Conservation (phyloP, 495 filamentous ascomycete species). For the Amniculicola lignicola region DNA sequence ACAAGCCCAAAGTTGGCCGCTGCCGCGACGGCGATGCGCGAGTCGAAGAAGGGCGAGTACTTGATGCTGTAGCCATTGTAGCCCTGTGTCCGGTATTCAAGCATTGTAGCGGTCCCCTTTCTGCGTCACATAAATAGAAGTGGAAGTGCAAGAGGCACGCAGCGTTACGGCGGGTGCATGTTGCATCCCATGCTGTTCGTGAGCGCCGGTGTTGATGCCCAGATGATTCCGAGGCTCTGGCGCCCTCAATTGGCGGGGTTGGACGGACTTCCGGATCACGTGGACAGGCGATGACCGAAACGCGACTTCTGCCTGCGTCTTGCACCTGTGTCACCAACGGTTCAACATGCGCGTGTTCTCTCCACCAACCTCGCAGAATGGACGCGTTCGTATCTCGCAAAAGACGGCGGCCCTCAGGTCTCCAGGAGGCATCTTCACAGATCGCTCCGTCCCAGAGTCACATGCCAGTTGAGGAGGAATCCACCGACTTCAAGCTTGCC, state of each 20-base stretch:
- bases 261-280: not conserved
- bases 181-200: too few relatives aligned
- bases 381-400: conserved; percentile 59
- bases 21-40: conserved; percentile 79
- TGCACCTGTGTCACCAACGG: too few relatives aligned
- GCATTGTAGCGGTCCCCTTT: too few relatives aligned
- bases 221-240: too few relatives aligned
- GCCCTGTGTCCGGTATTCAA: conserved; percentile 87
- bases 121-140: too few relatives aligned
- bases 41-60: conserved; percentile 97
- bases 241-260: not conserved
- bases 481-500: conserved; percentile 86
- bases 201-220: too few relatives aligned
- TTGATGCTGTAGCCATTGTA: conserved; percentile 94
- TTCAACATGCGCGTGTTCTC: too few relatives aligned
- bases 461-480: conserved; percentile 71
- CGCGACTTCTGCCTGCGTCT: too few relatives aligned
- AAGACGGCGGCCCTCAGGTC: conserved; percentile 37
- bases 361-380: conserved; percentile 39
- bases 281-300: not conserved
- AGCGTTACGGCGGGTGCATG: too few relatives aligned
- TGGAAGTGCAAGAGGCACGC: too few relatives aligned
- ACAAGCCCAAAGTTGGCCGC: conserved; percentile 94
- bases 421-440: not conserved
- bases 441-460: too few relatives aligned